Evolutionary conservation across 1,139 yeast genomes (phyloP).

Genomic region (Kluyveromyces marxianus): DNA sequence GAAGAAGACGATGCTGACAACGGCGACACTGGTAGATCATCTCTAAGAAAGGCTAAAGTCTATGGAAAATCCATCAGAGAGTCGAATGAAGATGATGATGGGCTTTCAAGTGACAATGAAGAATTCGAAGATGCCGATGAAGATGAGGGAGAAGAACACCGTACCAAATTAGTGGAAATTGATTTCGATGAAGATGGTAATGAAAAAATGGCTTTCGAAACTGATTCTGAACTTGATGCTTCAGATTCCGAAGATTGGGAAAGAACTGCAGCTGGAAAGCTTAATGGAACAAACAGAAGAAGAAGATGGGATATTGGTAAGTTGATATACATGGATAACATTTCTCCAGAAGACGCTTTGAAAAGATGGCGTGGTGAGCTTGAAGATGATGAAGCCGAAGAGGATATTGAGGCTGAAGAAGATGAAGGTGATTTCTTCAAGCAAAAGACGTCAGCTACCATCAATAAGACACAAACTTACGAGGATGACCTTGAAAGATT

Average conservation of each 20-base stretch:
- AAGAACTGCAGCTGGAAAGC: constrained; percentile 39
- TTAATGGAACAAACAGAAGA: constrained; percentile 34
- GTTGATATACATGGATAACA: constrained; percentile 67
- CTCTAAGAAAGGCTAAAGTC: constrained; percentile 52
- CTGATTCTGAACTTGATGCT: constrained; percentile 43
- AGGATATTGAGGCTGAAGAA: constrained; percentile 47
- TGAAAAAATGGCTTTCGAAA: constrained; percentile 35
- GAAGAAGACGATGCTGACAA: constrained; percentile 31
- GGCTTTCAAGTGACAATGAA: constrained; percentile 36
- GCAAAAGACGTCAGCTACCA: constrained; percentile 35
- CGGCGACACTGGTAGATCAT: constrained; percentile 44
- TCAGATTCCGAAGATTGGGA: constrained; percentile 40
- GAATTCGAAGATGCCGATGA: constrained; percentile 29
- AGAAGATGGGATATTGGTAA: constrained; percentile 75
- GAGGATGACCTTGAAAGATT: constrained; percentile 31
- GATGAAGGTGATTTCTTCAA: constrained; percentile 58
- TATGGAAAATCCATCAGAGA: constrained; percentile 51
- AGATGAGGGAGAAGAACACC: constrained; percentile 32
- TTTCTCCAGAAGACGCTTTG: constrained; percentile 69
- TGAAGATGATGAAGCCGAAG: constrained; percentile 37
- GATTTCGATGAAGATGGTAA: constrained; percentile 40
- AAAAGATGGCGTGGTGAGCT: constrained; percentile 64
- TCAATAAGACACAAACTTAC: constrained; percentile 9
- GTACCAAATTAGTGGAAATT: constrained; percentile 38
- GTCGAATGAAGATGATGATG: constrained; percentile 42